These are phyloP conservation scores for Potentilla sterilis DNA, from an alignment of 306 rosid species.

Conservation along the genomic window DNA sequence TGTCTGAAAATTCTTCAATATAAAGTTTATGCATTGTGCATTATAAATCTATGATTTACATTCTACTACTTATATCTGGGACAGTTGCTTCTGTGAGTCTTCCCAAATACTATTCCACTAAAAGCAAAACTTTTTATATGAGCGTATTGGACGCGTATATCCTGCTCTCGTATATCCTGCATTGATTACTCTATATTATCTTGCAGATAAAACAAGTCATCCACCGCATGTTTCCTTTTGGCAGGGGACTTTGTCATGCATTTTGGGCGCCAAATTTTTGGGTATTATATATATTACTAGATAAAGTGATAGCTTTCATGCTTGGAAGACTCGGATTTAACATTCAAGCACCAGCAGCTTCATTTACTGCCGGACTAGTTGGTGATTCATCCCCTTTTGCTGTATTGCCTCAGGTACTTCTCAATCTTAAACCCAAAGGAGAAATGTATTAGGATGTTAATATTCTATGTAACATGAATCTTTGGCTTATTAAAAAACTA, in stretches of 20 bases:
- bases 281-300: slow-evolving; percentile 84
- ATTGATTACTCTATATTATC: slow-evolving; percentile 29
- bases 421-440: slow-evolving; percentile 11
- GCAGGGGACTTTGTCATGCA: slow-evolving; percentile 98
- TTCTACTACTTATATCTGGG: not conserved
- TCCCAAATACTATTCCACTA: not conserved
- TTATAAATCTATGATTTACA: not conserved
- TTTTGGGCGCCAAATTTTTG: slow-evolving; percentile 97
- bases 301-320: slow-evolving; percentile 68
- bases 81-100: not conserved
- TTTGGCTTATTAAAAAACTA: not conserved
- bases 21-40: not conserved
- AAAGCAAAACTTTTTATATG: not conserved
- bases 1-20: not conserved
- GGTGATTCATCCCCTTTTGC: slow-evolving; percentile 83
- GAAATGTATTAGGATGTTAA: not conserved
- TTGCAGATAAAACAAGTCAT: slow-evolving; percentile 80
- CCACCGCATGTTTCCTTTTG: slow-evolving; percentile 83
- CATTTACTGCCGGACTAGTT: slow-evolving; percentile 84
- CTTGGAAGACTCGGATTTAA: slow-evolving; percentile 68
- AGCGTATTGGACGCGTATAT: not conserved
- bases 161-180: not conserved
- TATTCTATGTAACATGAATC: not conserved
- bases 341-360: slow-evolving; percentile 56
- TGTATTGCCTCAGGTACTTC: slow-evolving; percentile 70